Evolutionary conservation across 192 early-diverging fungal genomes (phyloP), one percentile per base, ranked within the genome.

Genomic region (Chytriomyces sp.): DNA sequence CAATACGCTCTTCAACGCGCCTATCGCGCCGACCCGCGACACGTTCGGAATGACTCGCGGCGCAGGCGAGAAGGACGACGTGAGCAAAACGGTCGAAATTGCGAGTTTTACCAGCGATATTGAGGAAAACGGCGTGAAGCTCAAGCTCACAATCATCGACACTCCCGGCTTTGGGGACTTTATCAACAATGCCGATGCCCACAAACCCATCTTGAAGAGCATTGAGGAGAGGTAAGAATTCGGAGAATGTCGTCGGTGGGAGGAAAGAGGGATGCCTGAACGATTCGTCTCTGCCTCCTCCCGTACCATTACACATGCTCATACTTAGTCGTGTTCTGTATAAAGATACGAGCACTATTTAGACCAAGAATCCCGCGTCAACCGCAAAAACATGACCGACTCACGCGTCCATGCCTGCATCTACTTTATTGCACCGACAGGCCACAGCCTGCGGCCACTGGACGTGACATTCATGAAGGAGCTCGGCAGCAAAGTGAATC

Each of bases 351-450:
- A 98, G 80, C 91, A 92, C 53, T 93, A 93, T 78, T 80, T 98
- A 49, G 93, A 94, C 14, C 94, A 98, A 79, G 85, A 87, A 69
- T 82, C 93, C 77, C 77, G 85, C 36, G 82, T 87, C 44, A 84
- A 83, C 77, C 79, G 85, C 26, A 87, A 87, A 64, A 74, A 81
- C 22, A 81, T 81, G 52, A 75, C 77, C 28, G 84, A 85, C 75
- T 81, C 91, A 76, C 89, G 98, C 52, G 89, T 99, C 37, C 98
- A 99, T 78, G 92, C 93, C 14, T 91, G 96, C 59, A 83, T 99
- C 65, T 99, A 99, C 85, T 99, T 99, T 77, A 98, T 99, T 74
- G 87, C 94, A 30, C 96, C 98, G 26, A 98, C 95, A 41, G 98
- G 98, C 17, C 96, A 98, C 85, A 81, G 79, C n/a, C 75, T 94